phyloP scores from a whole-genome alignment of 2,329 filamentous ascomycete genomes.

The Simplicillium aogashimaense region DNA sequence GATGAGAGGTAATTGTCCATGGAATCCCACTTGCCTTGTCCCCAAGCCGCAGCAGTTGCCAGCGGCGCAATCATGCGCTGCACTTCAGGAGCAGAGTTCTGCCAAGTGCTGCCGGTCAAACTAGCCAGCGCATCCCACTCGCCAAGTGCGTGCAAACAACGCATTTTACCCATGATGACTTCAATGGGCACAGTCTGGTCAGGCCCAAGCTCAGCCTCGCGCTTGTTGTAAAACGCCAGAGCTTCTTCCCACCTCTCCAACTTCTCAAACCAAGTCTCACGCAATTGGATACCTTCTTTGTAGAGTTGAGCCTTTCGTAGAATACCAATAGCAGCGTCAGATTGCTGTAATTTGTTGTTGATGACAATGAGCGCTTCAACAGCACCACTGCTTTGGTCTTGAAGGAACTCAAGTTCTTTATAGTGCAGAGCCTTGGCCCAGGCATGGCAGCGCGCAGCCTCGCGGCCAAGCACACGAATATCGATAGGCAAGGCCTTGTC shows the following conservation, averaged over 20 bases:
- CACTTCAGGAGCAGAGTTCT: slow-evolving; percentile 77
- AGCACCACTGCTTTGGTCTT: slow-evolving; percentile 90
- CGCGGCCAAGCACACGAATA: slow-evolving; percentile 85
- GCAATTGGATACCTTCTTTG: slow-evolving; percentile 82
- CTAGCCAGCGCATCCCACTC: slow-evolving; percentile 93
- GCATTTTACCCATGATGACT: slow-evolving; percentile 99
- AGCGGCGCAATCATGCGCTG: slow-evolving; percentile 86
- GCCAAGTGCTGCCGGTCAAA: slow-evolving; percentile 88
- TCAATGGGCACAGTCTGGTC: slow-evolving; percentile 63
- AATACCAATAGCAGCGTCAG: slow-evolving; percentile 96
- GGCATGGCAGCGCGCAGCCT: slow-evolving; percentile 92
- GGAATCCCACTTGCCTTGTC: slow-evolving; percentile 89
- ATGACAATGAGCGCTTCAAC: slow-evolving; percentile 98
- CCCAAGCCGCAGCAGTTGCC: slow-evolving; percentile 93
- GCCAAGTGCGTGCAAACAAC: slow-evolving; percentile 89
- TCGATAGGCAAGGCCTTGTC: slow-evolving; percentile 98
- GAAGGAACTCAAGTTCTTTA: slow-evolving; percentile 96
- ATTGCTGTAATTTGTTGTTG: slow-evolving; percentile 98
- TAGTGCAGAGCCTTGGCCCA: slow-evolving; percentile 98
- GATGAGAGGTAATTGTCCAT: slow-evolving; percentile 97
- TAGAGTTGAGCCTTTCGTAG: slow-evolving; percentile 92
- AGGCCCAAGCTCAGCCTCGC: slow-evolving; percentile 58
- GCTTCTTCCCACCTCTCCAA: slow-evolving; percentile 97
- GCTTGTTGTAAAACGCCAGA: slow-evolving; percentile 79
- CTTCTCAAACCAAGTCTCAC: slow-evolving; percentile 99